These are phyloP conservation scores for Termitomyces eurrhizus DNA, from an alignment of 768 basidiomycete genomes.

Conservation along the genomic window DNA sequence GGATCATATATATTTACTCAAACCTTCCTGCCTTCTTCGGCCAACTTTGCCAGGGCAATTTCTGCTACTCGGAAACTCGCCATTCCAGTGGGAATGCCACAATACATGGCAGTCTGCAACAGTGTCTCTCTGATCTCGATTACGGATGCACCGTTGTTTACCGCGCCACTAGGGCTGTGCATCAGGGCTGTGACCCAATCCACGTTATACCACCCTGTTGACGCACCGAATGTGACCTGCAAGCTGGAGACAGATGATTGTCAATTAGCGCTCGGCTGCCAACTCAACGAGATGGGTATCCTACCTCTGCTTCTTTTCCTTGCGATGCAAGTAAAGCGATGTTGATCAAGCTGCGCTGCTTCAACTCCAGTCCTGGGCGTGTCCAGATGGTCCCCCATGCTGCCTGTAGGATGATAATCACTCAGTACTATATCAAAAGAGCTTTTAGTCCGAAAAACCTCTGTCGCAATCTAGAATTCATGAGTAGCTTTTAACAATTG, in stretches of 20 bases:
- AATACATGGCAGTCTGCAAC: constrained; percentile 38
- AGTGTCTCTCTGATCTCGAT: constrained; percentile 41
- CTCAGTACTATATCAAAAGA: background rate
- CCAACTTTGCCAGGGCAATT: constrained; percentile 32
- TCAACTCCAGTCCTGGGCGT: constrained; percentile 40
- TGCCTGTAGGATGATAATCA: constrained; percentile 21
- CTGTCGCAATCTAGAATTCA: constrained; percentile 29
- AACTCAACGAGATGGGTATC: background rate
- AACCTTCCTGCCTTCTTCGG: constrained; percentile 30
- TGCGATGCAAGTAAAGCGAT: constrained; percentile 40
- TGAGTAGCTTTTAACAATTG: background rate
- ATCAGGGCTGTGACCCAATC: background rate
- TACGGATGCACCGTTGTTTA: constrained; percentile 40
- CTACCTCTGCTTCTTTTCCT: constrained; percentile 40
- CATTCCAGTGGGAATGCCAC: constrained; percentile 41
- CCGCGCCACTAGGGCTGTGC: constrained; percentile 30
- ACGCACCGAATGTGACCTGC: constrained; percentile 32
- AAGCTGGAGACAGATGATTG: constrained; percentile 17
- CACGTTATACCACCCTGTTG: background rate
- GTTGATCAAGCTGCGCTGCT: constrained; percentile 42
- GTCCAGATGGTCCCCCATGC: constrained; percentile 48
- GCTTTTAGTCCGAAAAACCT: constrained; percentile 21
- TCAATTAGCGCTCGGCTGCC: background rate
- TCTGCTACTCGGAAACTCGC: constrained; percentile 37
- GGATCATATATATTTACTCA: background rate